These are phyloP conservation scores for Trichoderma gracile DNA, from an alignment of 2,329 filamentous ascomycete genomes.

Conservation along the genomic window DNA sequence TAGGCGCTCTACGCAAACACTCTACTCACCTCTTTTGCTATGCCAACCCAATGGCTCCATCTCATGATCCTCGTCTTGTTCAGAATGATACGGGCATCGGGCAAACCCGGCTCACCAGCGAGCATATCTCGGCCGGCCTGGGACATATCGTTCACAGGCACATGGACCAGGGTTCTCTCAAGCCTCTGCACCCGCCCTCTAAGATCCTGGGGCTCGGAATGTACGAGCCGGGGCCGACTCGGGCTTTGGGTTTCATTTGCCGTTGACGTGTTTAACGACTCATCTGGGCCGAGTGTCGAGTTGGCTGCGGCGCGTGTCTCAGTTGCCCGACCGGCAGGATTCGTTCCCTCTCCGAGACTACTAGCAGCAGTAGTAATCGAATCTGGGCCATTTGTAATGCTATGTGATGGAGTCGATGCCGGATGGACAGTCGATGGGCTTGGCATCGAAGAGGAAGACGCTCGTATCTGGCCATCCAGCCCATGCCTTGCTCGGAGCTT, in stretches of 20 bases:
- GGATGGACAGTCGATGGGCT: neutral
- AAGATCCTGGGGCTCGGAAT: neutral
- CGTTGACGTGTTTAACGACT: constrained; percentile 41
- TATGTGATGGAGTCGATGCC: neutral
- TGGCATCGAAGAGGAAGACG: neutral
- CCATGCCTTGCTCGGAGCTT: neutral
- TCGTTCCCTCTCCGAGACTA: neutral
- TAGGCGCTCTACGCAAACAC: neutral
- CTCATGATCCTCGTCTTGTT: neutral
- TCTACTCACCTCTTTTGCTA: constrained; percentile 1
- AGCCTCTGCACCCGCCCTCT: neutral
- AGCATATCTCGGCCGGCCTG: neutral
- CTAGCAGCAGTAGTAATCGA: neutral
- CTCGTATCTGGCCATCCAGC: neutral
- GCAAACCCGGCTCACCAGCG: neutral
- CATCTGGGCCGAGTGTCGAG: neutral
- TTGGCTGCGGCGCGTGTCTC: neutral
- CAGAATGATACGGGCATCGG: neutral
- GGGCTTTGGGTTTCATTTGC: constrained; percentile 46
- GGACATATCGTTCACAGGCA: neutral
- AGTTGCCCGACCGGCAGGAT: neutral
- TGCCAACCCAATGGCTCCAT: neutral
- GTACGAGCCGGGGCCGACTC: constrained; percentile 25
- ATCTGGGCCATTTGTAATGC: neutral
- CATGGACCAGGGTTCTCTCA: neutral